Evolutionary conservation across 192 early-diverging fungal genomes (phyloP), one percentile per base, ranked within the genome.

Genomic region (Coemansia sp.): DNA sequence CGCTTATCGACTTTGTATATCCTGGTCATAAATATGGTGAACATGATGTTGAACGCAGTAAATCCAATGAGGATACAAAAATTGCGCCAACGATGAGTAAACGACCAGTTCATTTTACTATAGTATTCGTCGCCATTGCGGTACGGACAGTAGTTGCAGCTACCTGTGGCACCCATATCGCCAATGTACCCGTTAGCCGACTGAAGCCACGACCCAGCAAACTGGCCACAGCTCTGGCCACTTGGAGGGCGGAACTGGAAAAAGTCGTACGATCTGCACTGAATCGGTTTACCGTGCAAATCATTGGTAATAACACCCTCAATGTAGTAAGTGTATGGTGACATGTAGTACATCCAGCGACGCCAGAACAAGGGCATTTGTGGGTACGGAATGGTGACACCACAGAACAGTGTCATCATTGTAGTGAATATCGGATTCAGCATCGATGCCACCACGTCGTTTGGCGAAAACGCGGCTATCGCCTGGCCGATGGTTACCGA

Each of bases 361-460:
- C 83, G 81, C 86, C 88, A 90, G 79, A 91, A 90, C 30, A 72
- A 72, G 18, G 86, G 85, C 88, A 92, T 90, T 0, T 72, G 63
- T 18, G 64, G 34, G 34, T 84, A 84, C 3, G 86, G 74, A 61
- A 87, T 87, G 70, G 90, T 88, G 48, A 91, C 80, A 71, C 90
- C 89, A 52, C 84, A 83, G 78, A 91, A 93, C 49, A 93, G 70
- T 64, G 86, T 84, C 42, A 90, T 80, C 62, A 88, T 76, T 2
- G 86, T 84, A 4, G 89, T 83, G 57, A 87, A 80, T 35, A 93
- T 84, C 7, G 90, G 90, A 55, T 89, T 88, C 33, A 91, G 55
- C 61, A 91, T 71, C 2, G 86, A 80, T 1, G 87, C 88, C 0
- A 87, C 71, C 4, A 81, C 62, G 12, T 86, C 78, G 59, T 78